Evolutionary conservation across 2,329 filamentous ascomycete species (phyloP), one percentile per base, ranked within the genome.

Genomic region (Stachybotrys elegans): DNA sequence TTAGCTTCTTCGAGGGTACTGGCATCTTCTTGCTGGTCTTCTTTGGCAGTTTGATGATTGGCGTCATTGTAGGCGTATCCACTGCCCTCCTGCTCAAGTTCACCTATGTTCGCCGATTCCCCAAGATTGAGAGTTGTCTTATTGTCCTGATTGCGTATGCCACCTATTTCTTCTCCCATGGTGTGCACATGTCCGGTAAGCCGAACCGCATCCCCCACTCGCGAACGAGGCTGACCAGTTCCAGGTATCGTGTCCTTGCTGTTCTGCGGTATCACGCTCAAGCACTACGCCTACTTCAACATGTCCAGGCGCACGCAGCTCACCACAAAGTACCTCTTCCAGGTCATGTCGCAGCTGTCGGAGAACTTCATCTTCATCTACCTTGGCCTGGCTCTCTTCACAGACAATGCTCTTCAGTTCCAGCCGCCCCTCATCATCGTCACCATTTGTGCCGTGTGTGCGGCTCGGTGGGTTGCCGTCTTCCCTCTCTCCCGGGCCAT

Each of bases 301-400:
- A 98, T 98, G 93, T 98, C 93, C 22, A 84, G 93, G 40, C 84
- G 93, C 49, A 97, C 93, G 2, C 93, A 98, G 63, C 83, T 98
- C 50, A 95, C 93, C 14, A 98, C 93, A 42, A 98, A 98, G 65
- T 98, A 95, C 68, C 78, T 96, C 45, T 98, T 98, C 70, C 89
- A 95, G 63, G 84, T 95, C 49, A 84, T 94, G 55, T 88, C 93
- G 4, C 93, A 98, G 66, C 70, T 98, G 37, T 95, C 92, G 0
- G 93, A 98, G 69, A 98, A 98, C 66, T 98, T 98, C 63, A 98
- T 98, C 66, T 98, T 98, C 71, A 98, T 98, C 65, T 98, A 98
- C 60, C 81, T 98, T 0, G 93, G 93, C 6, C 75, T 98, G 4
- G 94, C 93, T 1, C 76, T 98, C 22, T 97, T 98, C 64, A 96